Conservation (phyloP, 1,139 yeast species). For the Suhomyces ambrosiae region DNA sequence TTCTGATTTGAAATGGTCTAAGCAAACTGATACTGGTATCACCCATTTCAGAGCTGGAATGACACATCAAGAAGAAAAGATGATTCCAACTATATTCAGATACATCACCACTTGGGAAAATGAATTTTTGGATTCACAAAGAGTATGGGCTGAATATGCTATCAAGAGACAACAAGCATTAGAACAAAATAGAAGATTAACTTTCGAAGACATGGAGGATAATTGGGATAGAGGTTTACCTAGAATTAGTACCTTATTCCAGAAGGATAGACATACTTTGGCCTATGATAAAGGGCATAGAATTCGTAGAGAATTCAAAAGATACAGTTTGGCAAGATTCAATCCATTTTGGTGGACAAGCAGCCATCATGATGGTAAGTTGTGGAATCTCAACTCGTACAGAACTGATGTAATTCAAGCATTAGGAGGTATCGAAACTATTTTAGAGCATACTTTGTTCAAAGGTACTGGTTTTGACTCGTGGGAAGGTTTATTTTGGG, state of each 20-base stretch:
- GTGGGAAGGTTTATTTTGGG: slow-evolving; percentile 99
- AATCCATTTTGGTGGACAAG: slow-evolving; percentile 98
- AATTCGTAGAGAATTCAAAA: slow-evolving; percentile 75
- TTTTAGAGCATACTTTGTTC: slow-evolving; percentile 90
- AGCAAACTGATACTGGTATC: slow-evolving; percentile 92
- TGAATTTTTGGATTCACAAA: slow-evolving; percentile 88
- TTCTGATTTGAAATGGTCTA: slow-evolving; percentile 87
- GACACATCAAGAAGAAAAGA: slow-evolving; percentile 75
- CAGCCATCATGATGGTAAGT: slow-evolving; percentile 88
- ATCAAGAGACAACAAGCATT: slow-evolving; percentile 85
- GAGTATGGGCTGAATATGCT: slow-evolving; percentile 98
- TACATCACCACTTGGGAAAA: slow-evolving; percentile 97
- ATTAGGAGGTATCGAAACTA: slow-evolving; percentile 95
- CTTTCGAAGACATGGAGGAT: slow-evolving; percentile 91
- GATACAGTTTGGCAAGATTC: slow-evolving; percentile 66
- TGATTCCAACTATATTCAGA: slow-evolving; percentile 91
- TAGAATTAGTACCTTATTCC: slow-evolving; percentile 90
- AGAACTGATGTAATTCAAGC: slow-evolving; percentile 97
- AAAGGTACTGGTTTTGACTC: slow-evolving; percentile 97
- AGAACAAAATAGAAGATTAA: slow-evolving; percentile 81
- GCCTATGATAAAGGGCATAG: slow-evolving; percentile 97
- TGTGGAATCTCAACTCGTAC: slow-evolving; percentile 92
- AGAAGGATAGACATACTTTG: slow-evolving; percentile 90
- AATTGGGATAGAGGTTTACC: slow-evolving; percentile 98
- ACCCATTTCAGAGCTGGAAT: slow-evolving; percentile 95